Conservation (phyloP, 2,329 filamentous ascomycete species). For the Epichloe gansuensis region DNA sequence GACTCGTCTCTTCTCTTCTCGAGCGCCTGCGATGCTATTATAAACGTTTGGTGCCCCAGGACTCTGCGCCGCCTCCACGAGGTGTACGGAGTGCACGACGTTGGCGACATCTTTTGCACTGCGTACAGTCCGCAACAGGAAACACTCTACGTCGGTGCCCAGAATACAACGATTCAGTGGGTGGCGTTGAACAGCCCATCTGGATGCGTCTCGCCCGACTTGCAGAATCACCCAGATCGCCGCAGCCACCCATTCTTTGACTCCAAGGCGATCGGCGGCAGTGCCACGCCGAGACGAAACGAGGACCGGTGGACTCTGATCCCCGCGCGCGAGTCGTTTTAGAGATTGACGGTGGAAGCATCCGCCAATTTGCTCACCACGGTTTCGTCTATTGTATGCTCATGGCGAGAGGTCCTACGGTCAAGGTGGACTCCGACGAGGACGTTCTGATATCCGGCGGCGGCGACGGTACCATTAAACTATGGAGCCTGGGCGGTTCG, state of each 20-base stretch:
- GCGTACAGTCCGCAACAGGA: constrained; percentile 70
- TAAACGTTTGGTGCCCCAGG: constrained; percentile 83
- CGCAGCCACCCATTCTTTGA: constrained; percentile 88
- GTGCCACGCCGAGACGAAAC: constrained; percentile 61
- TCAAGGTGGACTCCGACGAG: constrained; percentile 56
- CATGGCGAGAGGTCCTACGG: constrained; percentile 56
- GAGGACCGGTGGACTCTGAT: constrained; percentile 45
- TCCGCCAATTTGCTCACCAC: constrained; percentile 82
- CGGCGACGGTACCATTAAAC: constrained; percentile 84
- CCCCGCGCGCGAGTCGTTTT: constrained; percentile 46
- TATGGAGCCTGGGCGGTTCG: constrained; percentile 58
- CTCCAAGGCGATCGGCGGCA: constrained; percentile 72
- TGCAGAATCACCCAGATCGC: constrained; percentile 59
- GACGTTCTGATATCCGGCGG: constrained; percentile 85
- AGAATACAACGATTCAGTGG: constrained; percentile 95
- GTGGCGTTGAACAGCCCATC: constrained; percentile 58
- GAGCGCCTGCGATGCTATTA: constrained; percentile 81
- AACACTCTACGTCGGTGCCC: constrained; percentile 81
- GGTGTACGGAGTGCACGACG: constrained; percentile 86
- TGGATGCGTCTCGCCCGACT: constrained; percentile 46
- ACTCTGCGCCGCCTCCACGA: constrained; percentile 71
- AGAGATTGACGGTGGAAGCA: constrained; percentile 70
- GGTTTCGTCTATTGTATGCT: constrained; percentile 97
- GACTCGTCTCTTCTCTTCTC: constrained; percentile 74
- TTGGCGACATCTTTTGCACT: constrained; percentile 93